Evolutionary conservation across 2,329 filamentous ascomycete genomes (phyloP).

Genomic region (Dryadomyces quercus-mongolicae): DNA sequence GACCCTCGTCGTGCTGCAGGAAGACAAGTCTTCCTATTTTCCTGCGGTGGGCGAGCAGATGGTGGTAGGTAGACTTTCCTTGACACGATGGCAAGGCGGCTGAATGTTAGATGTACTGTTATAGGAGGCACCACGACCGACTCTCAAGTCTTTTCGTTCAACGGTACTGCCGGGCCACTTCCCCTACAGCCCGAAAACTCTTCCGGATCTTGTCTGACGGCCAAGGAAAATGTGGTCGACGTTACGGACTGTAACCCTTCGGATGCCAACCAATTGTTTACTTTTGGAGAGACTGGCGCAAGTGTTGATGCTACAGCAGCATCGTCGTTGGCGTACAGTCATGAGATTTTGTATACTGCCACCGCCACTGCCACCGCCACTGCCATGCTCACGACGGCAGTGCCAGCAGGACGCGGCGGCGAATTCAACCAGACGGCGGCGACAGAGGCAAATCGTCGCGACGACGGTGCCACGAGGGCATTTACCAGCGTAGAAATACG

Average conservation of each 20-base stretch:
- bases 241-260: conserved; percentile 28
- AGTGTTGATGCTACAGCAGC: not conserved
- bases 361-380: conserved; percentile 17
- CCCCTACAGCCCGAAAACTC: conserved; percentile 32
- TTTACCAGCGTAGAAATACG: conserved; percentile 33
- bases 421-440: conserved; percentile 35
- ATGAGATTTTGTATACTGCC: not conserved
- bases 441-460: conserved; percentile 34
- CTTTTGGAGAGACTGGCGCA: conserved; percentile 11
- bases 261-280: conserved; percentile 31
- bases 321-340: not conserved
- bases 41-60: conserved; percentile 45
- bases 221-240: conserved; percentile 29
- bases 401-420: conserved; percentile 39
- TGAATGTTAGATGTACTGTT: not conserved
- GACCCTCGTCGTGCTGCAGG: conserved; percentile 37
- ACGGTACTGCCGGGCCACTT: conserved; percentile 27
- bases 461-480: conserved; percentile 32
- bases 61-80: conserved; percentile 22
- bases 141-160: conserved; percentile 39
- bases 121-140: conserved; percentile 32
- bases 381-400: conserved; percentile 27
- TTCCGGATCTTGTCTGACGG: conserved; percentile 33
- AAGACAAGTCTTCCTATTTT: conserved; percentile 43
- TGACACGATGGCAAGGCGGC: not conserved